Evolutionary conservation across 2,329 filamentous ascomycete genomes (phyloP), one percentile per base, ranked within the genome.

Genomic region (Talaromyces rugulosus): DNA sequence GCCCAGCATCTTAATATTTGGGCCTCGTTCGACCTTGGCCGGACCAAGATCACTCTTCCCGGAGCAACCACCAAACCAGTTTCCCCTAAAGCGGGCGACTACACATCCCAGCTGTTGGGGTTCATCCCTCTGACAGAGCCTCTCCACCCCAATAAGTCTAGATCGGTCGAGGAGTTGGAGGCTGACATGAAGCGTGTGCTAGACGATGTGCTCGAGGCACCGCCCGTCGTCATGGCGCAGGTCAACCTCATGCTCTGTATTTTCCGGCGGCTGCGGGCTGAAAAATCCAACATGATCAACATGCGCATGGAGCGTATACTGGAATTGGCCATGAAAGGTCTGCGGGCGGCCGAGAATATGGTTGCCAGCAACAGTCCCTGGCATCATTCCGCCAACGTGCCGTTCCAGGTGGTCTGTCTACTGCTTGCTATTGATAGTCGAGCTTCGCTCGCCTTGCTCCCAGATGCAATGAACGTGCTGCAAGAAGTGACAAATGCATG

Each of bases 361-460:
- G 72, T 82, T 0, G 73, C 76, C 2, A 70, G 72, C 9, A 74
- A 75, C 12, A 74, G 76, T 2, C 83, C 84, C 0, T 87, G 84
- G 84, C 85, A 86, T 66, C 84, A 87, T 62, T 79, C 84, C 53
- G 83, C 82, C 31, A 86, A 87, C 56, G 81, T 86, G 0, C 84
- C 84, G 0, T 87, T 87, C 63, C 84, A 86, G 59, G 79, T 84
- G 0, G 77, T 86, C 33, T 86, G 84, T 62, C 76, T 83, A 0
- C 71, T 86, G 5, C 73, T 87, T 1, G 82, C 82, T 0, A 83
- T 86, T 56, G 84, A 87, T 57, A 84, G 76, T 0, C 75, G 76
- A 0, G 74, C 82, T 0, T 81, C 81, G 0, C 72, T 85, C 0
- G 73, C 75, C 0, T 74, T 82, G 61, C 75, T 87, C 5, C 72